A percentile compares a stretch with the other conserved stretches of the same genome.
phyloP scores from a whole-genome alignment of 805 yeast species.

The Lipomyces kockii region DNA sequence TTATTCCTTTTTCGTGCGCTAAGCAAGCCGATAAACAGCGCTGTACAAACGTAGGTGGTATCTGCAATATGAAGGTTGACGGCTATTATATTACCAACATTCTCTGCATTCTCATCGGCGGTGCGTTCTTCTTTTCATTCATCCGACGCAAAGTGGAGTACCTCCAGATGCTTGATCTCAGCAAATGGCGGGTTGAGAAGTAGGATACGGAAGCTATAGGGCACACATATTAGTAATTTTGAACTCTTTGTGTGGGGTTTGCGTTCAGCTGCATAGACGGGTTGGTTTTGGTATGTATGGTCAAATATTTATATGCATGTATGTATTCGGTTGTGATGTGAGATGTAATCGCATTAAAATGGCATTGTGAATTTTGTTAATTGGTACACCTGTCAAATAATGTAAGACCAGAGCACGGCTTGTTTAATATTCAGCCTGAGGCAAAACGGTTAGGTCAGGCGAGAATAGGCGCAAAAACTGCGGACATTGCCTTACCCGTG shows the following conservation, averaged over 20 bases:
- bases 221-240: not conserved
- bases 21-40: conserved; percentile 51
- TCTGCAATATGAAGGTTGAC: conserved; percentile 60
- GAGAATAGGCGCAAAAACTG: not conserved
- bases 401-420: not conserved
- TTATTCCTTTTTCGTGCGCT: conserved; percentile 44
- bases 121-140: conserved; percentile 65
- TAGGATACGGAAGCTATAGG: conserved; percentile 1
- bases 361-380: not conserved
- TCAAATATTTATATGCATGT: not conserved
- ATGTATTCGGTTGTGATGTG: not conserved
- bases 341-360: not conserved
- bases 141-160: conserved; percentile 63
- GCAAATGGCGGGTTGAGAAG: conserved; percentile 38
- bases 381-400: not conserved
- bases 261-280: not conserved
- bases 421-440: too few relatives aligned
- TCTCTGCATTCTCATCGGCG: conserved; percentile 71
- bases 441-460: not conserved
- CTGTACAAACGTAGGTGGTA: conserved; percentile 63
- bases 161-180: conserved; percentile 60
- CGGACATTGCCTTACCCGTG: not conserved
- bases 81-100: conserved; percentile 84
- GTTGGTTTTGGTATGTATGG: not conserved
- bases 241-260: not conserved